Percentiles rank a stretch among this genome's conserved stretches.
Conservation (phyloP, 805 yeast species). For the Yarrowia divulgata region DNA sequence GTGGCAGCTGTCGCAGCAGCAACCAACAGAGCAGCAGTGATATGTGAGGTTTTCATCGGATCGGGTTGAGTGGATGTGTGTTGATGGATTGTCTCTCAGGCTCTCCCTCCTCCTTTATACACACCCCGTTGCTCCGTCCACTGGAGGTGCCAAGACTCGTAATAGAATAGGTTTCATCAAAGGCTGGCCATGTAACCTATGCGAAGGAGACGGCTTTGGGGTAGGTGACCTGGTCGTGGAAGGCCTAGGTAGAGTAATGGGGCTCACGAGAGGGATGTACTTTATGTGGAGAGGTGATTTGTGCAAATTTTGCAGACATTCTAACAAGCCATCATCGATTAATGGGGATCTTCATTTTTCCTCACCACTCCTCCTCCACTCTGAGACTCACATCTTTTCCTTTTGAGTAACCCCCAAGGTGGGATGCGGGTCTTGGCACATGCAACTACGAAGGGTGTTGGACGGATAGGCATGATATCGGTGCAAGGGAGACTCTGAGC, state of each 20-base stretch:
- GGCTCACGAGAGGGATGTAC: not conserved
- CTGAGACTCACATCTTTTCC: not conserved
- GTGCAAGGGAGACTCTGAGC: slow-evolving; percentile 6
- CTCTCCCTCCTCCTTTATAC: slow-evolving; percentile 6
- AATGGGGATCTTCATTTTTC: not conserved
- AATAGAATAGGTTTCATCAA: slow-evolving; percentile 34
- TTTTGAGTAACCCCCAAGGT: slow-evolving; percentile 37
- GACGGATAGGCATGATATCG: not conserved
- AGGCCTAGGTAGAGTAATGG: not conserved
- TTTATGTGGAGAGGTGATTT: not conserved
- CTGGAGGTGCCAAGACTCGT: slow-evolving; percentile 28
- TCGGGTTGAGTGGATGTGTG: not conserved
- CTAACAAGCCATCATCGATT: not conserved
- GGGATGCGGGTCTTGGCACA: slow-evolving; percentile 33
- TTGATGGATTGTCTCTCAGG: not conserved
- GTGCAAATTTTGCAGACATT: not conserved
- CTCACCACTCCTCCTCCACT: not conserved
- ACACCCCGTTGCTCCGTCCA: slow-evolving; percentile 2
- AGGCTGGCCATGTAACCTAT: slow-evolving; percentile 24
- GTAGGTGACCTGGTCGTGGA: not conserved
- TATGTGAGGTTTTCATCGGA: slow-evolving; percentile 19
- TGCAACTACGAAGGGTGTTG: slow-evolving; percentile 21
- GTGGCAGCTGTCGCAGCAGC: slow-evolving; percentile 16
- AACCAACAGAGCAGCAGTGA: slow-evolving; percentile 15
- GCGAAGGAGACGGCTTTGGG: not conserved